Percentiles rank a stretch among this genome's conserved stretches.
These are phyloP conservation scores for Rutidosis leptorrhynchoides DNA, from an alignment of 129 eudicot species.

Conservation along the genomic window DNA sequence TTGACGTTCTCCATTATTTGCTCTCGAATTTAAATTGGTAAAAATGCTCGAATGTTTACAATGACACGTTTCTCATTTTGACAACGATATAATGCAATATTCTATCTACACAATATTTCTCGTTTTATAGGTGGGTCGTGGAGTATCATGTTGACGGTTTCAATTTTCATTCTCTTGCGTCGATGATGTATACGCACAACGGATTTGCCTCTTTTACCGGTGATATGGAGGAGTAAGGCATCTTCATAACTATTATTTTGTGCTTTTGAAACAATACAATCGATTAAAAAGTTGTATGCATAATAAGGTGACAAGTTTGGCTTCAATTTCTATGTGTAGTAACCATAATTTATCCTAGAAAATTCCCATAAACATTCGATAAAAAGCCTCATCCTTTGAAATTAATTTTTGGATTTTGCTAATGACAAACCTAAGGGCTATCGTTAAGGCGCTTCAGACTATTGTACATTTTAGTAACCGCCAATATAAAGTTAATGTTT, in stretches of 20 bases:
- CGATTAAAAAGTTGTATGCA: background rate
- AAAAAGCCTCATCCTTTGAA: background rate
- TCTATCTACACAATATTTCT: slow-evolving; percentile 2
- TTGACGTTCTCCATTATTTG: slow-evolving; percentile 87
- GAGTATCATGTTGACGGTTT: slow-evolving; percentile 94
- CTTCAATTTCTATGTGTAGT: background rate
- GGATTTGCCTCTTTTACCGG: slow-evolving; percentile 94
- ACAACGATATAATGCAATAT: background rate
- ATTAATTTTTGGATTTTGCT: no score
- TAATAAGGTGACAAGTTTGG: background rate
- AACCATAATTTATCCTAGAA: background rate
- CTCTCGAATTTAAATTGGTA: slow-evolving; percentile 94
- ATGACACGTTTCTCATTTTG: slow-evolving; percentile 7
- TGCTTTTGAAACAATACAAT: no score
- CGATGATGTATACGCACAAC: slow-evolving; percentile 96
- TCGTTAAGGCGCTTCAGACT: no score
- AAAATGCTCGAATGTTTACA: slow-evolving; percentile 12
- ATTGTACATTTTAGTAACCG: no score
- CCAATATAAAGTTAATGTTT: no score
- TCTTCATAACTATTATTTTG: background rate
- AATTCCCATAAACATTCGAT: background rate
- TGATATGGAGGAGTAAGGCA: slow-evolving; percentile 92
- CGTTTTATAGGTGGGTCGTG: slow-evolving; percentile 84
- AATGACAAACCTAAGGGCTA: no score
- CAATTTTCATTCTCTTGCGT: slow-evolving; percentile 83